Evolutionary conservation across 78 protist genomes (phyloP), one percentile per base, ranked within the genome.

Genomic region (Cavenderia fasciculata): DNA sequence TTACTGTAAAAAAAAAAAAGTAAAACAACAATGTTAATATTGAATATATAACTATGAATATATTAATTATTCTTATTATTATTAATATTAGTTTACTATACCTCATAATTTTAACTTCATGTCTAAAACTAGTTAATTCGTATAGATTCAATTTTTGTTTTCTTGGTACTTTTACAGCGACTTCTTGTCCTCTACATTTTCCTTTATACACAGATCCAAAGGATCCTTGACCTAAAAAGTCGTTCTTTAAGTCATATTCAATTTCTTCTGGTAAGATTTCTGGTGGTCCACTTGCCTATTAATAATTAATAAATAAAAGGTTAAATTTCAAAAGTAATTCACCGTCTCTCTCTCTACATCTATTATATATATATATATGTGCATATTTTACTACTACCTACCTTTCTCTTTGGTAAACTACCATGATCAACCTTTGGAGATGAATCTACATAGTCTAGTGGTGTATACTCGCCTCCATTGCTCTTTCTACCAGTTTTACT

Each of bases 201-300:
- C 90, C 95, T 72, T 66, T 59, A 49, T 92, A 92, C 7, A 92
- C 95, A 19, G 90, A 86, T 44, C 88, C 95, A 51, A 92, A 92
- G 8, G 92, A 77, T 40, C 95, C 95, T 62, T 61, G 73, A 43
- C 95, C 95, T 11, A 92, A 41, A 62, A 82, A 69, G 57, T 91
- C 94, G 4, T 61, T 59, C 47, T 77, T 47, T n/a, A 57, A 34
- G n/a, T 82, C 89, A 25, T 69, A 82, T 25, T 87, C 87, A 40
- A 87, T 87, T 31, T 87, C 93, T 43, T 74, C 86, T 29, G 93
- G 93, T 47, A 77, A 77, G 46, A 87, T 87, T 43, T 87, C 93
- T 21, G 93, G 76, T 70, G 93, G 93, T 23, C 93, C 93, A n/a
- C 54, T 34, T 65, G 88, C 88, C 61, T 61, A 12, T 31, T 31